Base-by-base conservation (phyloP, 805 yeast genomes). In the Kluyveromyces lactis region DNA sequence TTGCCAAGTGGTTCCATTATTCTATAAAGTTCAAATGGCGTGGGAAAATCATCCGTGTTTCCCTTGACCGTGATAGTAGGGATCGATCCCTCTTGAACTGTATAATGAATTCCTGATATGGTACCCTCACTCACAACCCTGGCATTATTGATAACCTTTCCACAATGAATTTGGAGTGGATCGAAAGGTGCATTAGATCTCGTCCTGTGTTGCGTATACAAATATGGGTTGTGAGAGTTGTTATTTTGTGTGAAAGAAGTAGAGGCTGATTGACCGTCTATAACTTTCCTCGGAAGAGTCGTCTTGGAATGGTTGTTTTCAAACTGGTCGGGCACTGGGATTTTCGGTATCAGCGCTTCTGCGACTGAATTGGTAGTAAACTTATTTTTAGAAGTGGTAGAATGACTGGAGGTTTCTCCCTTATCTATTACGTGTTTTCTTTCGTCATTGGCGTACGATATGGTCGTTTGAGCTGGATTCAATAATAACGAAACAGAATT, bases 1-100 rank as follows among this genome's bases (percentile, higher is more conserved):
- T 42, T 36, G 6, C 62, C 60, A 16, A 55, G 31, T 26, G 52
- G 54, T 34, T 37, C 43, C 6, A 49, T 45, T 15, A 42, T 31
- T 34, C 48, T 51, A 38, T 55, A 56, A 38, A 56, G 47, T 4
- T 26, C 31, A 10, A 50, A 29, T 9, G 60, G 60, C 35, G 49
- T 49, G 2, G 45, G 39, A 12, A 50, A 35, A 11, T 30, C 33
- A 12, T 17, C 24, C 13, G 43, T 39, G 4, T 44, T 41, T 36
- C 36, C 26, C 5, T 38, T 30, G 5, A 55, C 34, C 1, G 33
- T 30, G 31, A 56, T 50, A n/a, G 43, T 33, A 4, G 62, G 62
- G 4, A 56, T 42, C 3, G 56, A 50, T 30, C 43, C 52, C 9
- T 40, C 26, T 8, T 36, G 15, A 12, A 56, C 15, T 9, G 30